Evolutionary conservation across 495 filamentous ascomycete species (phyloP), one percentile per base, ranked within the genome.

Genomic region (Daldinia loculata): DNA sequence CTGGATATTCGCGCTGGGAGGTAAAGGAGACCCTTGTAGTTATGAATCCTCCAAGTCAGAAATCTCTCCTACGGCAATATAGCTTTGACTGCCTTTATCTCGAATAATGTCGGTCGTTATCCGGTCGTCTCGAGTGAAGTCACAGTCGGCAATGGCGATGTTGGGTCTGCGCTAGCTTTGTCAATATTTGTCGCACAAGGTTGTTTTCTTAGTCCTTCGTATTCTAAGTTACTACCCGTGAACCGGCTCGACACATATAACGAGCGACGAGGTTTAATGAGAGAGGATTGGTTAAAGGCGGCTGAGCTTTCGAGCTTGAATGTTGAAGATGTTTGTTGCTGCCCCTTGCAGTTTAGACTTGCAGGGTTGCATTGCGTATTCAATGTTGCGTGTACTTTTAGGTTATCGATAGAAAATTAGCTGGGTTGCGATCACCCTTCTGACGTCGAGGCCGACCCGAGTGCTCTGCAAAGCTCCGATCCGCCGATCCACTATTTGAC

Each of bases 371-470:
- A 69, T 69, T 61, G 65, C 70, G 65, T 57, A 68, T 69, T n/a
- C n/a, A n/a, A n/a, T n/a, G n/a, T n/a, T 72, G 65, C 70, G 70
- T 72, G 61, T 61, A 59, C 12, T 34, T 70, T 70, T 65, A 71
- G 50, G 43, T 70, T 70, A 71, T 71, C 69, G 69, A 71, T 71
- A 71, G 45, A 63, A 60, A 30, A 32, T 32, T 45, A 55, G 61
- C 34, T 56, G 27, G 17, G 50, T 53, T 29, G 50, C 6, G 50
- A 53, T 30, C 50, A 53, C 50, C 50, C 15, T 30, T 53, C 55
- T 56, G 56, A 65, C 61, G 56, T 70, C 55, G 67, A 30, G 15
- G n/a, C n/a, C 32, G 2, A 7, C 3, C 9, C 12, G 6, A 36
- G 34, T 36, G 11, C 9, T 36, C 12, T n/a, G 51, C 26, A 29